These are phyloP conservation scores for Pogostemon cablin DNA, from an alignment of 257 asterid genomes.

Conservation along the genomic window DNA sequence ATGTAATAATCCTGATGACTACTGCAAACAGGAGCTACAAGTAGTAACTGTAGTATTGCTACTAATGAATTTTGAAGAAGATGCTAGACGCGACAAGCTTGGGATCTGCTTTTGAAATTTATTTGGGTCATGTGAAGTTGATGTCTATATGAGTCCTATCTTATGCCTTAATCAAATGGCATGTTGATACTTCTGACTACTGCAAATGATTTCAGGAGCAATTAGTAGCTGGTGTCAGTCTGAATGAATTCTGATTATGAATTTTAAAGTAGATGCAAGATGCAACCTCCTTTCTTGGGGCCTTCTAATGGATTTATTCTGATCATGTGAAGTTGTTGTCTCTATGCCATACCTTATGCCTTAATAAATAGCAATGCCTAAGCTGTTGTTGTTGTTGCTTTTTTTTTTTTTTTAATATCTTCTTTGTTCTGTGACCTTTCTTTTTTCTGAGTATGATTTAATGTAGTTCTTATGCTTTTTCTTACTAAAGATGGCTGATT, in stretches of 20 bases:
- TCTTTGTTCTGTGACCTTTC: conserved; percentile 9
- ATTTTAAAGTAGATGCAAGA: conserved; percentile 15
- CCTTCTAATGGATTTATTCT: conserved; percentile 3
- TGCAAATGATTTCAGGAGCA: too few species aligned
- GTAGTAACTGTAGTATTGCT: conserved; percentile 19
- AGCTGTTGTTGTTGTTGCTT: background rate
- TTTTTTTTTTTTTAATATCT: background rate
- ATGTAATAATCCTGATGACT: conserved; percentile 6
- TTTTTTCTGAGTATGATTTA: conserved; percentile 25
- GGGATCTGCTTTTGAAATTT: conserved; percentile 15
- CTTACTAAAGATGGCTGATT: conserved; percentile 29
- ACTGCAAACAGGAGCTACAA: conserved; percentile 17
- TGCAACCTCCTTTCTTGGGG: background rate
- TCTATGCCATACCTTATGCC: conserved; percentile 10
- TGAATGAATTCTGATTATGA: background rate
- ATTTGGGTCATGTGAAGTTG: conserved; percentile 7
- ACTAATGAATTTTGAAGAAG: conserved; percentile 14
- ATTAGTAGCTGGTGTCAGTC: too few species aligned
- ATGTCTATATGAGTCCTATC: conserved; percentile 8
- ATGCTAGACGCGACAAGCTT: conserved; percentile 2
- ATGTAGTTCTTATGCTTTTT: conserved; percentile 14
- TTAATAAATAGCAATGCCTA: conserved; percentile 13
- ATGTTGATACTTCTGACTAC: background rate
- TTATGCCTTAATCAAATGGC: conserved; percentile 2
- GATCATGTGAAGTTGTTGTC: conserved; percentile 12